A percentile compares a stretch with the other conserved stretches of the same genome.
phyloP scores from a whole-genome alignment of 1,284 basidiomycete species.

The Salmacisia buchloeana region DNA sequence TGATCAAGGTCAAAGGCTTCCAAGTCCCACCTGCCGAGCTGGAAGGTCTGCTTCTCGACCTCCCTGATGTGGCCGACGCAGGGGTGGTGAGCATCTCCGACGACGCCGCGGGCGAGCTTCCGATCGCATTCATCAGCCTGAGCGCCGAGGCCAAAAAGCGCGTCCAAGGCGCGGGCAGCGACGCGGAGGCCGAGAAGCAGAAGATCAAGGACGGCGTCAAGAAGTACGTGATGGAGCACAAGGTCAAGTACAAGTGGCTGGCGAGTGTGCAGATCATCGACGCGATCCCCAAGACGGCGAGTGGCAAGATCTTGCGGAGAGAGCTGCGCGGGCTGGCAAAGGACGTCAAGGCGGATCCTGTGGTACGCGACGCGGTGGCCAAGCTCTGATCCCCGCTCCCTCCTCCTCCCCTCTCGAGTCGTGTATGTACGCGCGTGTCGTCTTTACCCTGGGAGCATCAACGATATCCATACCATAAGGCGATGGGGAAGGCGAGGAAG shows the following conservation, averaged over 20 bases:
- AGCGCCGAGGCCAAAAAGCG: conserved; percentile 54
- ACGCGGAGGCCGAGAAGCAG: conserved; percentile 19
- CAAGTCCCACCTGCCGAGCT: conserved; percentile 55
- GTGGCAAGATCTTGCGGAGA: conserved; percentile 38
- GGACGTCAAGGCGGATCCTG: conserved; percentile 19
- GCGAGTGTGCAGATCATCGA: conserved; percentile 54
- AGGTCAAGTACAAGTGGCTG: conserved; percentile 61
- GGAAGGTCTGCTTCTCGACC: conserved; percentile 68
- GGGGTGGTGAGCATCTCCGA: conserved; percentile 72
- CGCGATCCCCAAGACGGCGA: conserved; percentile 30
- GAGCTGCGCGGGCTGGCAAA: conserved; percentile 33
- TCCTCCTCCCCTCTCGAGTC: too few species aligned
- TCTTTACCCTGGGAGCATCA: too few species aligned
- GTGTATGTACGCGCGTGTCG: too few species aligned
- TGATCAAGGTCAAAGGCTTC: conserved; percentile 31
- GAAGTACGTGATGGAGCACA: conserved; percentile 59
- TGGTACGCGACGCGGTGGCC: conserved; percentile 18
- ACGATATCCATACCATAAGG: too few species aligned
- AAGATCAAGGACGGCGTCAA: conserved; percentile 17
- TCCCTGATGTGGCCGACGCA: conserved; percentile 63
- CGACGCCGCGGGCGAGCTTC: conserved; percentile 72
- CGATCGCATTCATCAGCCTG: conserved; percentile 67
- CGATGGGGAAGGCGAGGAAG: too few species aligned
- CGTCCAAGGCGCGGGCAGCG: conserved; percentile 54
- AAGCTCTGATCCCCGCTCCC: conserved; percentile 20